Percentiles rank a stretch among this genome's conserved stretches.
These are phyloP conservation scores for Penicillium nucicola DNA, from an alignment of 495 filamentous ascomycete genomes.

Conservation along the genomic window DNA sequence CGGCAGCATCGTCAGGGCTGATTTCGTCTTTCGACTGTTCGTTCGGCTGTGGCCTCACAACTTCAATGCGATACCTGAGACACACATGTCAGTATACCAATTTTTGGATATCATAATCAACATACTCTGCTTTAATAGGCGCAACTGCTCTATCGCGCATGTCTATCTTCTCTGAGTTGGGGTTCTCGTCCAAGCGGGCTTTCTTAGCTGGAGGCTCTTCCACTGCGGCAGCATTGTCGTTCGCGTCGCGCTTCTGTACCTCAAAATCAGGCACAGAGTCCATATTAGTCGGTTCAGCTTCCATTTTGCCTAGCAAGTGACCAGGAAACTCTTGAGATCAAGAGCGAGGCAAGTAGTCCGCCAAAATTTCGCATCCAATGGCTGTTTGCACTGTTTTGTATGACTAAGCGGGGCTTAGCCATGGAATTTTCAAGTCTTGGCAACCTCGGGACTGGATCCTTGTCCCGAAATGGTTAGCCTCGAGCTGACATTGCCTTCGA, in stretches of 20 bases:
- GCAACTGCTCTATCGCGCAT: constrained; percentile 66
- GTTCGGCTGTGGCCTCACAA: constrained; percentile 16
- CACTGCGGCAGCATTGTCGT: constrained; percentile 8
- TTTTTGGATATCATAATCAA: constrained; percentile 6
- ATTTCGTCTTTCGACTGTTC: constrained; percentile 16
- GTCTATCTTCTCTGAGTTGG: constrained; percentile 22
- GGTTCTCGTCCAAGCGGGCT: constrained; percentile 48
- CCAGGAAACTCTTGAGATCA: no score
- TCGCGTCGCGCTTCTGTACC: constrained; percentile 12
- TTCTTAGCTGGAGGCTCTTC: constrained; percentile 58
- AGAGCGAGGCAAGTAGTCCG: no score
- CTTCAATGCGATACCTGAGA: constrained; percentile 60
- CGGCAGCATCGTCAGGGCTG: constrained; percentile 64
- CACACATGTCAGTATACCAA: no score
- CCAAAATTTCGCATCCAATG: no score
- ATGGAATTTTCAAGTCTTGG: no score
- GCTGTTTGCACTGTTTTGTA: no score
- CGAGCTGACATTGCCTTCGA: no score
- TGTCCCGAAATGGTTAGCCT: no score
- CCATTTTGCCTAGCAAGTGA: no score
- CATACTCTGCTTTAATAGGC: constrained; percentile 81
- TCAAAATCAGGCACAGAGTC: constrained; percentile 4
- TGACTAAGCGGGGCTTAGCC: no score
- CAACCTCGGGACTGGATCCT: no score
- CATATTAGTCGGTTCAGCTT: no score